These are phyloP conservation scores for Omphalotus guepiniiformis DNA, from an alignment of 768 basidiomycete species.

Conservation along the genomic window DNA sequence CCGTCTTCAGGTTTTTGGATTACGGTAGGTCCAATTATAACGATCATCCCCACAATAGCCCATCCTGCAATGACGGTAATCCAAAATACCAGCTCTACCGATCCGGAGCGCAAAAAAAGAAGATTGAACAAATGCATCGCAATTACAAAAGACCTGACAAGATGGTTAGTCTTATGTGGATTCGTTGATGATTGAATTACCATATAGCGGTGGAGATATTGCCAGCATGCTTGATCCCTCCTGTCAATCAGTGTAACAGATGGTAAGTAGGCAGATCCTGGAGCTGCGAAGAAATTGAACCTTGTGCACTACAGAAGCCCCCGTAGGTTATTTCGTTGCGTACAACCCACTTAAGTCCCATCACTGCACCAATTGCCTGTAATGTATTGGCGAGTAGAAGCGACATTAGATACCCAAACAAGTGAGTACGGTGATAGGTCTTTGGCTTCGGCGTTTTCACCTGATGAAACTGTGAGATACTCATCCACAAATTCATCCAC, in stretches of 20 bases:
- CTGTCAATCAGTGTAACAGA: constrained; percentile 12
- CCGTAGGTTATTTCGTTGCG: constrained; percentile 7
- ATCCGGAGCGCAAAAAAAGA: constrained; percentile 29
- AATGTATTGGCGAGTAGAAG: constrained; percentile 18
- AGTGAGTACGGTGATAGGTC: constrained; percentile 12
- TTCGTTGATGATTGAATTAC: constrained; percentile 14
- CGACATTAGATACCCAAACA: constrained; percentile 17
- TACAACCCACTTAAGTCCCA: constrained; percentile 18
- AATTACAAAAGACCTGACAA: constrained; percentile 13
- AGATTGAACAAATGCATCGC: constrained; percentile 20
- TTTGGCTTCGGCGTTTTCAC: constrained; percentile 4
- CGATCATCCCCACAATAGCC: constrained; percentile 26
- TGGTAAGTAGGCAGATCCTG: background rate
- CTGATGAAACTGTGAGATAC: background rate
- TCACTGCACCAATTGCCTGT: constrained; percentile 13
- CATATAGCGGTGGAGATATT: constrained; percentile 39
- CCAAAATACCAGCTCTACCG: constrained; percentile 21
- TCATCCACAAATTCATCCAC: background rate
- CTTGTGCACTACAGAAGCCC: constrained; percentile 15
- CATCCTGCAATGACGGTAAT: constrained; percentile 20
- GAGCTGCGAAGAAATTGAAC: background rate
- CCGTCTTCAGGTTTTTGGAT: constrained; percentile 26
- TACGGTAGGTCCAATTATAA: constrained; percentile 31
- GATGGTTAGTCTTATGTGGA: background rate
- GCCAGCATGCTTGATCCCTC: constrained; percentile 34